Evolutionary conservation across 2,329 filamentous ascomycete species (phyloP), one percentile per base, ranked within the genome.

Genomic region (Metarhizium guizhouense): DNA sequence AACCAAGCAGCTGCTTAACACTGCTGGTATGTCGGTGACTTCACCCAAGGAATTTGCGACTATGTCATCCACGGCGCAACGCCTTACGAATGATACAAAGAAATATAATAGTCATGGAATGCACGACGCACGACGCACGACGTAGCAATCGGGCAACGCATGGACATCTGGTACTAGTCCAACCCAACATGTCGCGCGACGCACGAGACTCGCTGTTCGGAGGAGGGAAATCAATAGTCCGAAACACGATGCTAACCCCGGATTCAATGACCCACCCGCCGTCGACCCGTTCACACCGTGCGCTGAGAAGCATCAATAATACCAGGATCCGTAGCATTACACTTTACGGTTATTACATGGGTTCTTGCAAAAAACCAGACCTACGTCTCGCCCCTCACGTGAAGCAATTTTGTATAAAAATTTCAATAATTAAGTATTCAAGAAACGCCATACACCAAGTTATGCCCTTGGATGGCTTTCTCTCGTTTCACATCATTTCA

Each of bases 211-310:
- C 5, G 38, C 29, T n/a, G 30, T n/a, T 5, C 38, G 38, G 36
- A 53, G 10, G 29, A 6, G 40, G 10, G 53, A 54, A 10, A 56
- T 51, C 5, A 7, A 59, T 59, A 54, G 55, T 54, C 57, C 58
- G 55, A 53, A 25, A n/a, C 54, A 51, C 25, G 3, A 25, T 25
- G 25, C 32, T 11, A 47, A 51, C 53, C 50, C 53, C 52, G 36
- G 56, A 57, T 40, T 49, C 3, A 25, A 29, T 50, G 55, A 47
- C 51, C 32, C 32, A 34, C 32, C 32, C 32, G 4, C 6, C 3
- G 32, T 34, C 32, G 10, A 34, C 10, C 25, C 25, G 25, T 25
- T 25, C 25, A 25, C 25, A 25, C 25, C 25, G 3, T 25, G 25
- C 3, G 25, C 3, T 25, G 25, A 25, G 25, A 25, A 3, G 25